phyloP scores from a whole-genome alignment of 768 basidiomycete species.

The Astraeus odoratus region DNA sequence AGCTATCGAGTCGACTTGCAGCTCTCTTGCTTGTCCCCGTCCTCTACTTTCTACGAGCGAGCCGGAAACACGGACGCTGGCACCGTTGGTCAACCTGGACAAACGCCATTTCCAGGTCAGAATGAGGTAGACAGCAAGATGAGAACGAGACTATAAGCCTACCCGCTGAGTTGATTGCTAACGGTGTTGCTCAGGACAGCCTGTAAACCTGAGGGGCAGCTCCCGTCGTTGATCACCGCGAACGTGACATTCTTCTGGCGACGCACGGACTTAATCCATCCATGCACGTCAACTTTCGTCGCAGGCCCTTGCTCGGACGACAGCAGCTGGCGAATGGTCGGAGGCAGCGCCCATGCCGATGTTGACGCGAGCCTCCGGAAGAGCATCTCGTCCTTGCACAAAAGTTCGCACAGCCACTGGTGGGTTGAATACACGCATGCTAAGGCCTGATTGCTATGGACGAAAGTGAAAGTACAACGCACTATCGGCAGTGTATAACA shows the following conservation, averaged over 20 bases:
- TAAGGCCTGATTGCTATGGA: background rate
- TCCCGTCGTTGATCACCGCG: slow-evolving; percentile 77
- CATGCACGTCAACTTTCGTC: slow-evolving; percentile 44
- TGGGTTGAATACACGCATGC: background rate
- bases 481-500: slow-evolving; percentile 12
- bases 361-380: slow-evolving; percentile 24
- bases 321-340: slow-evolving; percentile 33
- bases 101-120: slow-evolving; percentile 4
- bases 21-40: slow-evolving; percentile 44
- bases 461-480: slow-evolving; percentile 3
- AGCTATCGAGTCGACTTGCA: slow-evolving; percentile 41
- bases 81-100: slow-evolving; percentile 45
- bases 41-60: slow-evolving; percentile 41
- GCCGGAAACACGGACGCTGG: slow-evolving; percentile 46
- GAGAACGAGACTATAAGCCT: background rate
- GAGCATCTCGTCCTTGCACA: slow-evolving; percentile 14
- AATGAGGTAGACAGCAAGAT: background rate
- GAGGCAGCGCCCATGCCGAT: slow-evolving; percentile 21
- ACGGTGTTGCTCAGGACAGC: slow-evolving; percentile 51
- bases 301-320: slow-evolving; percentile 10
- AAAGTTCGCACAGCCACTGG: slow-evolving; percentile 20
- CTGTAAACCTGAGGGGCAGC: slow-evolving; percentile 62
- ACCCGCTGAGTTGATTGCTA: slow-evolving; percentile 15
- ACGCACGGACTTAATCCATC: slow-evolving; percentile 83
- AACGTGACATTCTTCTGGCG: slow-evolving; percentile 88